A percentile compares a stretch with the other conserved stretches of the same genome.
These are phyloP conservation scores for Trypanosomatidae sp. DNA, from an alignment of 208 protist genomes.

Conservation along the genomic window DNA sequence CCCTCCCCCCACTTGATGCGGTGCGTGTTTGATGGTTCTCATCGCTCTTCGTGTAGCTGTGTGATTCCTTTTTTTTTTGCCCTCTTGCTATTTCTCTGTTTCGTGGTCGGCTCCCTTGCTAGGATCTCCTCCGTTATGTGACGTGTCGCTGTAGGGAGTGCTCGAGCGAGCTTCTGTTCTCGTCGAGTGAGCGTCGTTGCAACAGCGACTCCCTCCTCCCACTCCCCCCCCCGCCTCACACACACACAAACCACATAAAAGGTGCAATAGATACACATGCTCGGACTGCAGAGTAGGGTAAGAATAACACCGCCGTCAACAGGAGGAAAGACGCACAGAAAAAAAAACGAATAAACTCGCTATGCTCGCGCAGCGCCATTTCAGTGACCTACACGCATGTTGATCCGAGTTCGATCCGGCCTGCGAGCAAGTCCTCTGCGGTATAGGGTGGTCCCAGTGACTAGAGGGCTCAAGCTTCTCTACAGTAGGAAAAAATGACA, in stretches of 20 bases:
- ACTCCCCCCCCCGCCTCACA: background rate
- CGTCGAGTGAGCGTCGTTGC: background rate
- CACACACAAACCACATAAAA: background rate
- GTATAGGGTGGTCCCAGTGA: background rate
- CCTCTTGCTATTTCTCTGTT: background rate
- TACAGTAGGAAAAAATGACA: background rate
- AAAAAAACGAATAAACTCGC: background rate
- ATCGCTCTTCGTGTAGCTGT: background rate
- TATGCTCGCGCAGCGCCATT: background rate
- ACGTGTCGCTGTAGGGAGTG: background rate
- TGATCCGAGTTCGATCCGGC: background rate
- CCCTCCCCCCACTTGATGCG: background rate
- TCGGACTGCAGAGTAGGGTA: background rate
- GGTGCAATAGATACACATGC: background rate
- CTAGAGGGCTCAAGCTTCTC: background rate
- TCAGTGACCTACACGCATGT: background rate
- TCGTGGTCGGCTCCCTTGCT: background rate
- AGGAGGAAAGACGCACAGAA: background rate
- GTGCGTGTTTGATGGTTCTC: background rate
- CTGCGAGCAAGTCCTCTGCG: background rate
- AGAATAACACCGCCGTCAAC: background rate
- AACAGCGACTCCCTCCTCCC: background rate
- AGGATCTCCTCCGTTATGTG: background rate
- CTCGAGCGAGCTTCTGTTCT: background rate
- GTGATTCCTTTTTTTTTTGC: background rate